Conservation (phyloP, 192 early-diverging fungal genomes). For the Entophlyctis helioformis region DNA sequence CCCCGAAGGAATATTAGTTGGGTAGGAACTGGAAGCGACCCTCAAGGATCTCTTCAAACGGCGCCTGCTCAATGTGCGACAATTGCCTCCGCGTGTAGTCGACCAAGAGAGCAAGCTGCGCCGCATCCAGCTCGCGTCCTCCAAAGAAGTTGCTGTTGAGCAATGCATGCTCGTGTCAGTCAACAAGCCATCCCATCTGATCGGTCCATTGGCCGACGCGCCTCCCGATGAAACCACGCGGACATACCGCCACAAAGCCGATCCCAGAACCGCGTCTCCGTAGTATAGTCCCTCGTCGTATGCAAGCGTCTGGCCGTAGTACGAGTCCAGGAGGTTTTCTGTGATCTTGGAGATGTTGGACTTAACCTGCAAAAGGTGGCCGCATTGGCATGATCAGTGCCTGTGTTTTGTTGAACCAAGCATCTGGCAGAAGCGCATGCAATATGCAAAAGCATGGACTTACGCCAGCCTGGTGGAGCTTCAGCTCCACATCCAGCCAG, state of each 20-base stretch:
- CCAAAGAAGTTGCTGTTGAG: constrained; percentile 3
- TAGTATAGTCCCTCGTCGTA: constrained; percentile 82
- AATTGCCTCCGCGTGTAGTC: constrained; percentile 16
- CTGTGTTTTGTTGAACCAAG: neutral
- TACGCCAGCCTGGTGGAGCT: constrained; percentile 71
- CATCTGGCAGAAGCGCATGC: neutral
- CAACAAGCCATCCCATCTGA: neutral
- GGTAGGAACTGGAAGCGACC: constrained; percentile 8
- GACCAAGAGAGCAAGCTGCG: constrained; percentile 9
- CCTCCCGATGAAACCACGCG: neutral
- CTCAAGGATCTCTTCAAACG: constrained; percentile 6
- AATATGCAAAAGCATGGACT: constrained; percentile 10
- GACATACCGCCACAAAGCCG: constrained; percentile 66
- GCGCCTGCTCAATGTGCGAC: constrained; percentile 11
- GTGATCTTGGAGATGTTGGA: constrained; percentile 64
- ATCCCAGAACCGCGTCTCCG: constrained; percentile 77
- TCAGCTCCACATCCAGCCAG: constrained; percentile 78
- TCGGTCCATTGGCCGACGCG: neutral
- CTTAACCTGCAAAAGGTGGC: constrained; percentile 21
- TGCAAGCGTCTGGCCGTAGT: constrained; percentile 79
- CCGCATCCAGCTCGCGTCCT: constrained; percentile 3
- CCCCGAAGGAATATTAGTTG: no score
- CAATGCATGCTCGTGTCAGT: neutral
- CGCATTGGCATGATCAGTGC: no score
- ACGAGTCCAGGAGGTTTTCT: constrained; percentile 68